phyloP scores from a whole-genome alignment of 441 rosid species.

The Eutrema salsugineum region DNA sequence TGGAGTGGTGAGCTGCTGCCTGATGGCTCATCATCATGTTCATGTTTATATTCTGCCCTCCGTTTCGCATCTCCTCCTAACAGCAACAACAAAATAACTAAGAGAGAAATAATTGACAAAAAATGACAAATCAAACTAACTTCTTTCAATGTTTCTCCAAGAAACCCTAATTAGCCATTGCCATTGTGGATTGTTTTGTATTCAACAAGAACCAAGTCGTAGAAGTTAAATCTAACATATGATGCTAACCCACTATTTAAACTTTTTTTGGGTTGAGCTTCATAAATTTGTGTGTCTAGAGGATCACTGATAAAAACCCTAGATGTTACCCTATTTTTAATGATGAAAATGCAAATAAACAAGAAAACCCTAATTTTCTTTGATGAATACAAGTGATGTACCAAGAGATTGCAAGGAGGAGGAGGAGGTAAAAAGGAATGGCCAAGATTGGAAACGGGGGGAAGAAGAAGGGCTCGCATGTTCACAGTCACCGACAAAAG shows the following conservation, averaged over 20 bases:
- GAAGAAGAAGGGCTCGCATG: slow-evolving; percentile 63
- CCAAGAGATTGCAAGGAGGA: slow-evolving; percentile 65
- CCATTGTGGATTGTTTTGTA: not conserved
- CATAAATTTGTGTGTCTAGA: not conserved
- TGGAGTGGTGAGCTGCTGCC: slow-evolving; percentile 17
- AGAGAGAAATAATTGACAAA: not conserved
- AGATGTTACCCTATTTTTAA: not conserved
- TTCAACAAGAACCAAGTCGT: not conserved
- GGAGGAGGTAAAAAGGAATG: slow-evolving; percentile 47
- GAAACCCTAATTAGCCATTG: not conserved
- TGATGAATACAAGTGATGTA: slow-evolving; percentile 14
- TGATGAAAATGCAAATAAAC: not conserved
- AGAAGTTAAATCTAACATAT: not conserved
- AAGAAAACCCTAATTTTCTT: not conserved
- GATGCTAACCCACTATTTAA: not conserved
- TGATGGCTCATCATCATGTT: slow-evolving; percentile 39
- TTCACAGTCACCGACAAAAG: slow-evolving; percentile 56
- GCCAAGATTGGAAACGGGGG: slow-evolving; percentile 33
- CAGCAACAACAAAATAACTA: not conserved
- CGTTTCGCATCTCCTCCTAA: slow-evolving; percentile 65
- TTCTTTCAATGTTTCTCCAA: not conserved
- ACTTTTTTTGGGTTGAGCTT: not conserved
- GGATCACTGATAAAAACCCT: not conserved
- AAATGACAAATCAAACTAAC: not conserved
- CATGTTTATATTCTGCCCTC: slow-evolving; percentile 37